A percentile compares a stretch with the other conserved stretches of the same genome.
These are phyloP conservation scores for Borealophlyctis nickersoniae DNA, from an alignment of 192 early-diverging fungal genomes.

Conservation along the genomic window DNA sequence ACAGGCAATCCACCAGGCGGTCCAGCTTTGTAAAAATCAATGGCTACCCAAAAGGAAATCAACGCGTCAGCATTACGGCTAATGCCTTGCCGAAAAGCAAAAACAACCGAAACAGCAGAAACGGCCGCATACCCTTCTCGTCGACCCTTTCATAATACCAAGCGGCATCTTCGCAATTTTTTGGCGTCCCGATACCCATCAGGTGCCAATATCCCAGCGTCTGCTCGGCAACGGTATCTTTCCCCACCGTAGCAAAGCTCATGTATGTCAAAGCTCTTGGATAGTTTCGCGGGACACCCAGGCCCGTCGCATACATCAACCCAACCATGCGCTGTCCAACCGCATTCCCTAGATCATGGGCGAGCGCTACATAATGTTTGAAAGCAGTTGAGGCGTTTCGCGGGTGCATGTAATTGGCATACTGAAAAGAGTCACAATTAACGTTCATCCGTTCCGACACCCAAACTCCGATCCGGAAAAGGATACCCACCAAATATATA, in stretches of 20 bases:
- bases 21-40: conserved; percentile 64
- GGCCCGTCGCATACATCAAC: conserved; percentile 84
- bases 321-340: conserved; percentile 88
- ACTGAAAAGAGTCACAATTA: no score
- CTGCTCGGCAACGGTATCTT: conserved; percentile 71
- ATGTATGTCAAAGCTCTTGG: conserved; percentile 71
- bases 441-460: no score
- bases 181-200: conserved; percentile 75
- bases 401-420: conserved; percentile 54
- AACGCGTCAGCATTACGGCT: neutral
- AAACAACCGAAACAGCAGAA: no score
- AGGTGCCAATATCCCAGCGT: conserved; percentile 81
- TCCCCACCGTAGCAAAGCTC: conserved; percentile 78
- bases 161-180: conserved; percentile 73
- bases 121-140: conserved; percentile 58
- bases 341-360: conserved; percentile 64
- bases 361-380: conserved; percentile 59
- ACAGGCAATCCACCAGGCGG: conserved; percentile 74
- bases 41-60: conserved; percentile 39
- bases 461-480: no score
- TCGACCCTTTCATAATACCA: conserved; percentile 80
- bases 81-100: neutral
- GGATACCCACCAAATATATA: conserved; percentile 64
- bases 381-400: conserved; percentile 62
- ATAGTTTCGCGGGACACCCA: conserved; percentile 73